Evolutionary conservation across 805 yeast species (phyloP).

Genomic region (Metschnikowia hibisci): DNA sequence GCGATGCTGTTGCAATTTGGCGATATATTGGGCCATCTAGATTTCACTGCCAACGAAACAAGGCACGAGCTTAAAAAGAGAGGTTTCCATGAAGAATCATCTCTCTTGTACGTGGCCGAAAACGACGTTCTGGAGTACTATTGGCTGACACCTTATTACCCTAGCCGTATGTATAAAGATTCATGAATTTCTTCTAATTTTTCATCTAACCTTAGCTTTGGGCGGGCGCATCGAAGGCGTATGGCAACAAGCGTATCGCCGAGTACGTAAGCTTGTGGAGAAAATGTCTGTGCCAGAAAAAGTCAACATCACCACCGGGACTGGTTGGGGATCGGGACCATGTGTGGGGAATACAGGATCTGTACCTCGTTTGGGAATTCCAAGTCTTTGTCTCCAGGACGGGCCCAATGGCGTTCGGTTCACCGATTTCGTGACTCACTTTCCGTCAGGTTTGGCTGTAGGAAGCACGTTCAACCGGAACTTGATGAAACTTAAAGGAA

Average conservation of each 20-base stretch:
- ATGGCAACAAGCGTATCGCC: constrained; percentile 56
- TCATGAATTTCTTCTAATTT: not conserved
- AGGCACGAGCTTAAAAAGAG: constrained; percentile 15
- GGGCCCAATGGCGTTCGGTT: constrained; percentile 59
- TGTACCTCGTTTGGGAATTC: constrained; percentile 51
- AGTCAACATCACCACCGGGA: constrained; percentile 60
- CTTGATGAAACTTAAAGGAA: constrained; percentile 49
- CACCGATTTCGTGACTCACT: constrained; percentile 53
- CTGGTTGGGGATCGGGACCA: constrained; percentile 61
- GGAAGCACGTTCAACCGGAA: constrained; percentile 56
- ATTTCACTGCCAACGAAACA: constrained; percentile 11
- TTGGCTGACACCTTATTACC: constrained; percentile 31
- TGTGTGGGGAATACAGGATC: constrained; percentile 61
- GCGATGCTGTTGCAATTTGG: constrained; percentile 14
- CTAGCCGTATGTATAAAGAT: constrained; percentile 32
- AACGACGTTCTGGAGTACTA: constrained; percentile 25
- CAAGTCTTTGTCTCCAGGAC: constrained; percentile 56
- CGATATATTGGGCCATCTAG: constrained; percentile 10
- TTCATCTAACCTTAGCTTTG: constrained; percentile 23
- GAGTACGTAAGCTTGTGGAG: constrained; percentile 52
- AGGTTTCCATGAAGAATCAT: constrained; percentile 30
- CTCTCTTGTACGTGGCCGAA: constrained; percentile 28
- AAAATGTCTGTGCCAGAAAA: constrained; percentile 57
- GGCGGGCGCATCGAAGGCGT: constrained; percentile 48
- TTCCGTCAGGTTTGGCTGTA: constrained; percentile 56